A percentile compares a stretch with the other conserved stretches of the same genome.
Evolutionary conservation across 2,329 filamentous ascomycete species (phyloP).

Genomic region (Penicillium nordicum): DNA sequence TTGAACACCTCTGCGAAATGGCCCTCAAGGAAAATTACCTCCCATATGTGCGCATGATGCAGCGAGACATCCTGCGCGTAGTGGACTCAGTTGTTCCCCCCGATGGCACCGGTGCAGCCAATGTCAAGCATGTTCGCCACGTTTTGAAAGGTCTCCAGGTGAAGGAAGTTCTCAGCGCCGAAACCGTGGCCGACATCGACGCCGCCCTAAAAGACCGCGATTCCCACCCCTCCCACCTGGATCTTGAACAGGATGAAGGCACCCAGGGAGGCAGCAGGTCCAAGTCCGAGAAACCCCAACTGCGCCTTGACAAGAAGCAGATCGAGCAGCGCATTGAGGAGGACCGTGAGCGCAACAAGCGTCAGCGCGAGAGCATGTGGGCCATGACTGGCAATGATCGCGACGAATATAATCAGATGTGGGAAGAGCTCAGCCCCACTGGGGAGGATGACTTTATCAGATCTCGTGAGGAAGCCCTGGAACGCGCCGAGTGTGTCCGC

Average conservation of each 20-base stretch:
- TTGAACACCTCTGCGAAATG: slow-evolving; percentile 89
- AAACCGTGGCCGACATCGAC: slow-evolving; percentile 76
- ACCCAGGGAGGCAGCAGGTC: slow-evolving; percentile 24
- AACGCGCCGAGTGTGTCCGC: slow-evolving; percentile 48
- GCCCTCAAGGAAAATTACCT: slow-evolving; percentile 70
- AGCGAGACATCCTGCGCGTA: slow-evolving; percentile 84
- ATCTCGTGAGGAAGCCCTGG: slow-evolving; percentile 68
- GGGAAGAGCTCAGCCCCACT: slow-evolving; percentile 82
- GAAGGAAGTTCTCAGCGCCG: slow-evolving; percentile 69
- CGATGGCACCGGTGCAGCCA: slow-evolving; percentile 83
- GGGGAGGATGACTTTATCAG: slow-evolving; percentile 81
- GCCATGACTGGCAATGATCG: slow-evolving; percentile 65
- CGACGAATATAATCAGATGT: slow-evolving; percentile 75
- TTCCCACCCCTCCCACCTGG: slow-evolving; percentile 57
- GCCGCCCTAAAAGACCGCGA: slow-evolving; percentile 79
- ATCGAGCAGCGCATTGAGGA: slow-evolving; percentile 97
- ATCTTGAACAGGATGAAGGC: slow-evolving; percentile 36
- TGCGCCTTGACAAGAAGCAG: slow-evolving; percentile 73
- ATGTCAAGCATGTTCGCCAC: slow-evolving; percentile 86
- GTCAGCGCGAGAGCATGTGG: slow-evolving; percentile 89
- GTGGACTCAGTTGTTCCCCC: slow-evolving; percentile 89
- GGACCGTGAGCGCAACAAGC: slow-evolving; percentile 90
- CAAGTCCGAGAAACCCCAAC: slow-evolving; percentile 31
- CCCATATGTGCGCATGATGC: slow-evolving; percentile 90
- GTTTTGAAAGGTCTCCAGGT: slow-evolving; percentile 68